Evolutionary conservation across 2,329 filamentous ascomycete genomes (phyloP).

Genomic region (Fusarium clavum): DNA sequence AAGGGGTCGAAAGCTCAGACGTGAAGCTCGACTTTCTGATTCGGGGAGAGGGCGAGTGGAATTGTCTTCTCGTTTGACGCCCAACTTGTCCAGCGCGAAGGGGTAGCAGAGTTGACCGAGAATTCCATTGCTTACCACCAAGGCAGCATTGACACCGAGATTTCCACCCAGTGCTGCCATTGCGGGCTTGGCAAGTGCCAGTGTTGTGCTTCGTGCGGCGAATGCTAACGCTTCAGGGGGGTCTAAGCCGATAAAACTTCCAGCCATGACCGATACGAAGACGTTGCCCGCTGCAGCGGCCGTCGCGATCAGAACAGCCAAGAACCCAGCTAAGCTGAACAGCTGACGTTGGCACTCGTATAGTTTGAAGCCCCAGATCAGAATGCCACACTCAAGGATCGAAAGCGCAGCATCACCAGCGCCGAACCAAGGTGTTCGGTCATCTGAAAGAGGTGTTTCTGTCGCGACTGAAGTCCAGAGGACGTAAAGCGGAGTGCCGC

Average conservation of each 20-base stretch:
- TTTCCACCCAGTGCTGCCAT: conserved; percentile 60
- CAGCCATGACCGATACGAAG: conserved; percentile 54
- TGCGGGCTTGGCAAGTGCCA: conserved; percentile 62
- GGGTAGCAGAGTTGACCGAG: conserved; percentile 56
- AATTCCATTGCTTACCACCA: conserved; percentile 65
- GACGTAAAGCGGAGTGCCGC: conserved; percentile 51
- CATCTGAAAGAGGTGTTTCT: conserved; percentile 11
- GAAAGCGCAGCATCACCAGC: conserved; percentile 63
- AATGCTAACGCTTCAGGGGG: conserved; percentile 57
- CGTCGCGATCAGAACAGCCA: conserved; percentile 53
- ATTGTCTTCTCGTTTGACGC: conserved; percentile 33
- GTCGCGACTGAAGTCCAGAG: conserved; percentile 49
- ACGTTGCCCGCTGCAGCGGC: conserved; percentile 57
- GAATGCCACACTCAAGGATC: conserved; percentile 63
- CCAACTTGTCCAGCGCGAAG: conserved; percentile 48
- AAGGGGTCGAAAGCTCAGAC: not conserved
- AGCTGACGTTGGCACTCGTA: conserved; percentile 62
- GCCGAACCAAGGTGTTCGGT: conserved; percentile 52
- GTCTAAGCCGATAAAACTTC: conserved; percentile 52
- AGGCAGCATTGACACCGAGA: conserved; percentile 59
- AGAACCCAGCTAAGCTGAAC: conserved; percentile 56
- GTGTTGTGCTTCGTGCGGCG: conserved; percentile 62
- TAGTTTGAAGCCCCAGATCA: conserved; percentile 66
- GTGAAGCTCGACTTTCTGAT: conserved; percentile 7
- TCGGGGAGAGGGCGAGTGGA: not conserved